Evolutionary conservation across 2,329 filamentous ascomycete species (phyloP), one percentile per base, ranked within the genome.

Genomic region (Botrytis medusae): DNA sequence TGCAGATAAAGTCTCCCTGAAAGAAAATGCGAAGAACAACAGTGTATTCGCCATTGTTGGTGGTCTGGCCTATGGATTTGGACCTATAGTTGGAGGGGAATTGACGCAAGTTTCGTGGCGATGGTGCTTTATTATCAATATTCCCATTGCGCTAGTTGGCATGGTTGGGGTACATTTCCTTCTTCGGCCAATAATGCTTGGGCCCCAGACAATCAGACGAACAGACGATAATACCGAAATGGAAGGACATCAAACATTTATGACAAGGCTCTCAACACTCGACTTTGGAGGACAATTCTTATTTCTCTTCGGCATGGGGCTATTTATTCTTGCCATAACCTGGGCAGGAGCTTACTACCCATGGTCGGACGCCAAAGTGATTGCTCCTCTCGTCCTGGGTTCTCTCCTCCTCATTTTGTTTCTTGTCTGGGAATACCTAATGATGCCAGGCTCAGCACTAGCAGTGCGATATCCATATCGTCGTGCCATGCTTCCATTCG

Each of bases 41-140:
- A 87, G 88, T 2, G 81, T 89, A 12, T 91, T 93, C 75, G 86
- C 88, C 0, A 76, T 92, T 14, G 83, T 91, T 1, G 85, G 85
- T 12, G 90, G 89, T 0, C 78, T 89, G 9, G 87, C 87, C 20
- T 92, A 89, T 78, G 86, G 85, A 85, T 73, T 77, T 12, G 77
- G 90, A 0, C 90, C 90, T 0, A 85, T 91, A 2, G 82, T 91
- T 37, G 90, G 90, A 60, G 76, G 85, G 0, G 87, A 87, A 73
- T 83, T 90, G 20, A 87, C 87, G 32, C 82, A 84, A 51, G 81
- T 84, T 6, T 86, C 84, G 75, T 92, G 90, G 90, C 83, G 90
- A 68, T 92, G 91, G 85, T 90, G 89, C 78, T 92, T 92, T 79
- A 88, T 86, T 54, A 85, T 92, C 71, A 89, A 88, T 74, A 83